phyloP scores from a whole-genome alignment of 352 stramenopile species.

The Phytopythium delawarense region DNA sequence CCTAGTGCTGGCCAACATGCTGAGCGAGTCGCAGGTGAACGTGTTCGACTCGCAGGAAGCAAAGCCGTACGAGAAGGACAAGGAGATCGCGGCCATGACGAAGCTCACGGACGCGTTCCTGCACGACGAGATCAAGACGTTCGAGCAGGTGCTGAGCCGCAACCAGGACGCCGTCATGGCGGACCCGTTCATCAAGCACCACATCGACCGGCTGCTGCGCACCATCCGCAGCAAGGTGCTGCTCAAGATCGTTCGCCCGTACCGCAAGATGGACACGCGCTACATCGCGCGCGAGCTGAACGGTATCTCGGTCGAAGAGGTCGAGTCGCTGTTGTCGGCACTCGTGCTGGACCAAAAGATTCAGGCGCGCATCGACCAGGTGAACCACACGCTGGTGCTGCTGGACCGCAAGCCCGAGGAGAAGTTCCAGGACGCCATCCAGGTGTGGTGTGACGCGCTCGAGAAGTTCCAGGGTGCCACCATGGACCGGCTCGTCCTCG shows the following conservation, averaged over 20 bases:
- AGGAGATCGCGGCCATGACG: slow-evolving; percentile 95
- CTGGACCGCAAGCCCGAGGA: slow-evolving; percentile 56
- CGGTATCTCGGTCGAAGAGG: slow-evolving; percentile 84
- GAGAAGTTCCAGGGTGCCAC: slow-evolving; percentile 71
- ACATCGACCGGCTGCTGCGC: slow-evolving; percentile 91
- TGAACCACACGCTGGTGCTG: slow-evolving; percentile 73
- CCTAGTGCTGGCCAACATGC: slow-evolving; percentile 93
- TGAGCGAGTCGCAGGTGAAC: slow-evolving; percentile 93
- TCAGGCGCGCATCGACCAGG: slow-evolving; percentile 91
- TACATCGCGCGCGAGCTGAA: slow-evolving; percentile 94
- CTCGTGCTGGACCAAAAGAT: slow-evolving; percentile 93
- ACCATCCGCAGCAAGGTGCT: slow-evolving; percentile 96
- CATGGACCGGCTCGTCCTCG: slow-evolving; percentile 43
- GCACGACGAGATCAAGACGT: slow-evolving; percentile 93
- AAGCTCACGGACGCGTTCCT: slow-evolving; percentile 94
- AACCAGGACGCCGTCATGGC: slow-evolving; percentile 90
- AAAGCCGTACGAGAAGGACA: slow-evolving; percentile 93
- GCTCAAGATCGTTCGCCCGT: slow-evolving; percentile 92
- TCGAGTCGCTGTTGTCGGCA: slow-evolving; percentile 90
- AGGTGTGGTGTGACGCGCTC: slow-evolving; percentile 62
- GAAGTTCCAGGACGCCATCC: slow-evolving; percentile 66
- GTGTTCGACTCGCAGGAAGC: slow-evolving; percentile 94
- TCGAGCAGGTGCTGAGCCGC: slow-evolving; percentile 89
- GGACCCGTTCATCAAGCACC: slow-evolving; percentile 94
- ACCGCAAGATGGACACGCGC: slow-evolving; percentile 89